A percentile compares a stretch with the other conserved stretches of the same genome.
phyloP scores from a whole-genome alignment of 1,284 basidiomycete species.

The Ceratobasidium sp. region DNA sequence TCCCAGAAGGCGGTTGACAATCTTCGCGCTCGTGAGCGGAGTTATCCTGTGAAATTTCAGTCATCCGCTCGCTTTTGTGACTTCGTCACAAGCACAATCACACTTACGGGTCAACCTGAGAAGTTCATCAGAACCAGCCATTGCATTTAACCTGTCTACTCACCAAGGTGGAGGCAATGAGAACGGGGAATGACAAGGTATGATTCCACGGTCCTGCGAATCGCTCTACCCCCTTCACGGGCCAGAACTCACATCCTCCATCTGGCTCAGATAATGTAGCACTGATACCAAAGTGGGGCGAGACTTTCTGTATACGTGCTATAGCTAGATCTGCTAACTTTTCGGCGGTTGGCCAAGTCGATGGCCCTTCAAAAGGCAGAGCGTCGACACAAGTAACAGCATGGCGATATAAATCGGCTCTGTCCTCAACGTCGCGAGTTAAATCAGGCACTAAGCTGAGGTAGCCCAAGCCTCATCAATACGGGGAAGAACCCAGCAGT shows the following conservation, averaged over 20 bases:
- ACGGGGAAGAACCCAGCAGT: not conserved
- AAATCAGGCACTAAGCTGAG: constrained; percentile 8
- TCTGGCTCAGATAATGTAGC: constrained; percentile 44
- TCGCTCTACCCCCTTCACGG: constrained; percentile 36
- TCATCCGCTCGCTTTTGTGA: not conserved
- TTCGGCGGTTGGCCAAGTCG: constrained; percentile 16
- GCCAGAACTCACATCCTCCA: constrained; percentile 46
- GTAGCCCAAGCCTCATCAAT: not conserved
- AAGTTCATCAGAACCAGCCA: not conserved
- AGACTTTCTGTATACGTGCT: constrained; percentile 18
- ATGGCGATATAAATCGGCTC: constrained; percentile 3
- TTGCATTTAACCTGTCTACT: not conserved
- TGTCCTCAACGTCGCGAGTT: constrained; percentile 1
- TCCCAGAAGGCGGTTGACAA: constrained; percentile 2
- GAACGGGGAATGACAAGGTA: constrained; percentile 27
- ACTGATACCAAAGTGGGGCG: constrained; percentile 42
- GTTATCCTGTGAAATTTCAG: not conserved
- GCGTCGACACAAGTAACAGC: constrained; percentile 20
- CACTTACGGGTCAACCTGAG: constrained; percentile 27
- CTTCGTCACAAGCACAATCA: not conserved
- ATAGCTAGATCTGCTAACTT: constrained; percentile 33
- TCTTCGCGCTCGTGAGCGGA: constrained; percentile 18
- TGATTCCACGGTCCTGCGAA: constrained; percentile 45
- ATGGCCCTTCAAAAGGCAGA: constrained; percentile 12
- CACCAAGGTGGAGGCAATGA: constrained; percentile 39